A percentile compares a stretch with the other conserved stretches of the same genome.
phyloP scores from a whole-genome alignment of 495 filamentous ascomycete genomes.

The Chaetomium cochliodes region DNA sequence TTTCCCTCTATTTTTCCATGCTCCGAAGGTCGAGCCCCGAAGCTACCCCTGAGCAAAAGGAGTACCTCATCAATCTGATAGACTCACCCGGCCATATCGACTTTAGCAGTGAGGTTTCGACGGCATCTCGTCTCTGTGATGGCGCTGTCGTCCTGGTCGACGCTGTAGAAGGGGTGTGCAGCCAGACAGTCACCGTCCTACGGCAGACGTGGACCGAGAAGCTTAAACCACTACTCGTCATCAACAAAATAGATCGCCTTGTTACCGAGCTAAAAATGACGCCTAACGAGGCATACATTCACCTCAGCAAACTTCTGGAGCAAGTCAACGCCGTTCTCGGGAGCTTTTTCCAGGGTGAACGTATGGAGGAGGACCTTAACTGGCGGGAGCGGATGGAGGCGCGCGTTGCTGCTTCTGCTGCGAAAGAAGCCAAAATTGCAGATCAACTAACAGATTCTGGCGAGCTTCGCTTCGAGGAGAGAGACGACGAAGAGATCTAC shows the following conservation, averaged over 20 bases:
- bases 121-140: conserved; percentile 90
- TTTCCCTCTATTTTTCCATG: conserved; percentile 95
- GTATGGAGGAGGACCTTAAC: conserved; percentile 97
- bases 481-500: conserved; percentile 95
- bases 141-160: conserved; percentile 95
- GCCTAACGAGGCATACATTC: conserved; percentile 81
- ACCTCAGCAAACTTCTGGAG: conserved; percentile 85
- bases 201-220: conserved; percentile 96
- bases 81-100: conserved; percentile 98
- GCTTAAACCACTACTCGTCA: conserved; percentile 87
- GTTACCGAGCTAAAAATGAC: conserved; percentile 92
- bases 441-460: conserved; percentile 52
- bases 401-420: conserved; percentile 60
- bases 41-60: conserved; percentile 65
- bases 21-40: conserved; percentile 65
- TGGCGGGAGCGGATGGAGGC: conserved; percentile 94
- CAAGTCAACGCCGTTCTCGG: conserved; percentile 97
- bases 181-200: conserved; percentile 95
- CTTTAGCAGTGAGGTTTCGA: conserved; percentile 97
- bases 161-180: conserved; percentile 96
- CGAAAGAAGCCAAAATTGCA: conserved; percentile 48
- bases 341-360: conserved; percentile 95
- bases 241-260: conserved; percentile 97
- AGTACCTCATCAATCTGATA: conserved; percentile 96
- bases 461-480: conserved; percentile 77